Evolutionary conservation across 2,329 filamentous ascomycete genomes (phyloP), one percentile per base, ranked within the genome.

Genomic region (Cytospora paraplurivora): DNA sequence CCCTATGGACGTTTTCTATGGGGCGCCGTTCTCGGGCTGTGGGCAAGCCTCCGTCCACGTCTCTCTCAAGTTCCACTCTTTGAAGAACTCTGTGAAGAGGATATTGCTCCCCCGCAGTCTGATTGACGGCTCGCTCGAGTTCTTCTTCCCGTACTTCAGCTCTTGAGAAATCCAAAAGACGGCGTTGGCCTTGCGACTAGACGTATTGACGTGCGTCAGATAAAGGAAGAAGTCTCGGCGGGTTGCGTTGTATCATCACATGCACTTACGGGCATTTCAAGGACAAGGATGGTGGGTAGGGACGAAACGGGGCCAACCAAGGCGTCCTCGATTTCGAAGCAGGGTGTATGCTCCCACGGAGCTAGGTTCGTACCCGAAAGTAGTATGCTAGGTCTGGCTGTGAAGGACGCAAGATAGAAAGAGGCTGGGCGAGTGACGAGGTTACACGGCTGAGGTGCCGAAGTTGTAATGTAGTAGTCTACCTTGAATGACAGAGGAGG

Each of bases 61-160:
- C 59, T 38, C 59, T 27, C 55, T 27, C 38, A n/a, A 55, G 53
- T 38, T 37, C 51, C 13, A 61, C 59, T 19, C 59, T 50, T 17
- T 61, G 51, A 33, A 55, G 52, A 15, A 61, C 49, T 35, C 59
- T 49, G 7, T 15, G 19, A 52, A 55, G 27, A 21, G 51, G 59
- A 33, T 55, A 33, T 50, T 41, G 51, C 59, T 55, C 59, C 32
- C 53, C 38, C 6, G 41, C 51, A n/a, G 55, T 32, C 47, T 51
- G 59, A 37, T 50, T 44, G 38, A 61, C 54, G 19, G 54, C 35
- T 55, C 38, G 59, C 50, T 61, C 59, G 15, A 61, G 59, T 33
- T 61, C 59, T 41, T 61, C 59, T 41, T 61, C 59, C 55, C 59
- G 59, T 50, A 61, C 59, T 61, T 61, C 59, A 44, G 59, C 59